Evolutionary conservation across 805 yeast genomes (phyloP), one percentile per base, ranked within the genome.

Genomic region (Cyberlindnera mycetangii): DNA sequence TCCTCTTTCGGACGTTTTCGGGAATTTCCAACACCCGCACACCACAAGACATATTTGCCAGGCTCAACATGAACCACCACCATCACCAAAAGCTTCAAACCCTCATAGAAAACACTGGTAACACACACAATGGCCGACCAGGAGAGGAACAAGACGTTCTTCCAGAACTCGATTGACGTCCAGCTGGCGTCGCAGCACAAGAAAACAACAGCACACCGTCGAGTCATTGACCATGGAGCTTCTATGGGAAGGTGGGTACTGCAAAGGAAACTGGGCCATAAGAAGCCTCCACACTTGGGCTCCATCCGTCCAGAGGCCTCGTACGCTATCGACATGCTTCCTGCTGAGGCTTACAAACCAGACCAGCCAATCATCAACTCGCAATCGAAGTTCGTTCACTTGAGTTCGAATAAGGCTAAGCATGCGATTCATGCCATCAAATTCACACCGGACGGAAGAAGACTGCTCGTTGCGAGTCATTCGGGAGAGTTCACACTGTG

Each of bases 381-480:
- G 9, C 81, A 83, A 39, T 76, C 87, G 21, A 89, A 89, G 58
- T 89, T 92, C 62, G 93, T 89, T 4, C 98, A 92, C 67, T 75
- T 90, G 39, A 83, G 95, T 47, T 82, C 93, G 16, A 93, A 92
- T 68, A 93, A 93, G 65, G 88, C 89, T 10, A 83, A 85, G 58
- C 97, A 92, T 67, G 87, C 95, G 3, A 88, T 90, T 41, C 86
- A 88, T 55, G 83, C 90, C 2, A 82, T 88, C n/a, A 80, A 78
- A 61, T 92, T 97, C 96, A 93, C 99, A 0, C 98, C 98, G 0
- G 97, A 89, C 55, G 98, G 97, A 0, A 73, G 97, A 54, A 71
- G 99, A 54, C 70, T 93, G 40, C 72, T 93, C 21, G 96, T 95
- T 6, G 95, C 96, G 0, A 80, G 92, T 22, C 89, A 86, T 67